Evolutionary conservation across 1,284 basidiomycete genomes (phyloP), one percentile per base, ranked within the genome.

Genomic region (Lignosus rhinocerotis): DNA sequence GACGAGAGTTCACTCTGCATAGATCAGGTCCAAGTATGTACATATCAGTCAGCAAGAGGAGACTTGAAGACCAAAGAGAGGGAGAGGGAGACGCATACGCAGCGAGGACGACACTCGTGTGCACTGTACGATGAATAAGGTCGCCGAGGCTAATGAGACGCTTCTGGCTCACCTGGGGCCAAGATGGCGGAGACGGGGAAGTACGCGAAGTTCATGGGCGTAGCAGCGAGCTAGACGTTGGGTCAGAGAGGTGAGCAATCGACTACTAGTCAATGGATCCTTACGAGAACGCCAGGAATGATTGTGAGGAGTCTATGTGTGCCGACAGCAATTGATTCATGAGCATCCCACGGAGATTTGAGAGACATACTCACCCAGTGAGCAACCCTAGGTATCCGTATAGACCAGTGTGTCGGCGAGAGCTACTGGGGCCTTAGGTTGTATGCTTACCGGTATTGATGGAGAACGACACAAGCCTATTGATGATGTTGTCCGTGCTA

Each of bases 1-100:
- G 42, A n/a, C 51, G 51, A 16, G 51, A 53, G 31, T 53, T 53
- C 12, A 51, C 30, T 10, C 51, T 53, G 51, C 39, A 25, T 19
- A 39, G 16, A 16, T 16, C 12, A 2, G 6, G n/a, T 32, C 32
- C 11, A 6, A n/a, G n/a, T 14, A 14, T 16, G 30, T 30, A n/a
- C 25, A 32, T n/a, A 32, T 11, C 25, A 16, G 14, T 3, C 8
- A n/a, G 1, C n/a, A 8, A n/a, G 14, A 17, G 14, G 17, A 11
- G 16, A 43, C 9, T 17, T 6, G 42, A 11, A 11, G 42, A 14
- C 4, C n/a, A 5, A 19, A 11, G n/a, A 25, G 42, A 5, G n/a
- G 25, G 19, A 41, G 36, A 25, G 6, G 33, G 2, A 12, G 44
- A 30, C 3, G 25, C 49, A 14, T n/a, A 41, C 49, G 38, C 49